These are phyloP conservation scores for Cicer chorassanicum DNA, from an alignment of 306 rosid species.

Conservation along the genomic window DNA sequence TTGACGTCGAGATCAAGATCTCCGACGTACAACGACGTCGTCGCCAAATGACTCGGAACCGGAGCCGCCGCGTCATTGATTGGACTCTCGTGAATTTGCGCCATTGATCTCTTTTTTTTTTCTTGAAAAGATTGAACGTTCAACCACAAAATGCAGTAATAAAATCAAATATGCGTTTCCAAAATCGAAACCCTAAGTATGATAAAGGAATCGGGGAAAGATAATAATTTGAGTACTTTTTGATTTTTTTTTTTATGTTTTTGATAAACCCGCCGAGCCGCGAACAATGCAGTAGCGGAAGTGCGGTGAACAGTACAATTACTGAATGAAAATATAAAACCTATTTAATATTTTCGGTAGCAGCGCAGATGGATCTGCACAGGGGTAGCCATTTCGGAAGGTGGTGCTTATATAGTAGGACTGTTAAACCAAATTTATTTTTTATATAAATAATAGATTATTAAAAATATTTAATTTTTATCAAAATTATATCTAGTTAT, in stretches of 20 bases:
- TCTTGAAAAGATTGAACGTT: slow-evolving; percentile 3
- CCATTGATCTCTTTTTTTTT: slow-evolving; percentile 45
- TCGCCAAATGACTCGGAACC: slow-evolving; percentile 48
- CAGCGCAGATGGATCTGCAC: slow-evolving; percentile 63
- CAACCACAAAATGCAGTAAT: neutral
- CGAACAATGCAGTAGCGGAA: slow-evolving; percentile 22
- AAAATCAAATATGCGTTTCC: neutral
- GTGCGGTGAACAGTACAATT: neutral
- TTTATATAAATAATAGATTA: too few species aligned
- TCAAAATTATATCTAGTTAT: too few species aligned
- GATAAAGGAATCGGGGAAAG: neutral
- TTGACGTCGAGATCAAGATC: slow-evolving; percentile 67
- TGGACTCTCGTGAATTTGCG: slow-evolving; percentile 57
- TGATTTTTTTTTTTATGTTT: slow-evolving; percentile 9
- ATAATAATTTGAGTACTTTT: slow-evolving; percentile 10
- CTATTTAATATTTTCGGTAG: slow-evolving; percentile 35
- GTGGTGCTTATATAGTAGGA: slow-evolving; percentile 45
- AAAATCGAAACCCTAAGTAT: slow-evolving; percentile 31
- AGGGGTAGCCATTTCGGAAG: slow-evolving; percentile 42
- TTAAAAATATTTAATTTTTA: too few species aligned
- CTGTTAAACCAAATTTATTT: neutral
- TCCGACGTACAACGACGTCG: slow-evolving; percentile 74
- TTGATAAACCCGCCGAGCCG: slow-evolving; percentile 47
- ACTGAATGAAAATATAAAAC: neutral
- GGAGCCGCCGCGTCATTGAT: slow-evolving; percentile 40